phyloP scores from a whole-genome alignment of 495 filamentous ascomycete genomes.

The Cetradonia linearis region DNA sequence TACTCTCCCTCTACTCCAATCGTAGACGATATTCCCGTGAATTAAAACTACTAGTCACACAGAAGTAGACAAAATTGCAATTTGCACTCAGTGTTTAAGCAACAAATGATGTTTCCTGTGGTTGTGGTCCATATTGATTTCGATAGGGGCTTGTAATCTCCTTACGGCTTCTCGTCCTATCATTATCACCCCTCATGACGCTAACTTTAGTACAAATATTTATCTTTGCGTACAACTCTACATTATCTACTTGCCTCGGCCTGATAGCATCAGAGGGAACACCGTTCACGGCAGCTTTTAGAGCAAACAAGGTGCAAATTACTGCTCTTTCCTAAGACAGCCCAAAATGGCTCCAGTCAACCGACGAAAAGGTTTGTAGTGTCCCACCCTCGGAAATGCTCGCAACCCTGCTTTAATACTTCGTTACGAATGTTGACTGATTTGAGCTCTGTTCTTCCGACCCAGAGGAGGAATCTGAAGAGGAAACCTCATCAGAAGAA shows the following conservation, averaged over 20 bases:
- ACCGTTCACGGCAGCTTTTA: not conserved
- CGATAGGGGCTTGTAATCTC: not conserved
- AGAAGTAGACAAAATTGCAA: not conserved
- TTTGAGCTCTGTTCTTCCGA: not conserved
- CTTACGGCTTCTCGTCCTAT: not conserved
- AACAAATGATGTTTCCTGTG: not conserved
- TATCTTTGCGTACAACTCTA: not conserved
- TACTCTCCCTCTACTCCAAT: not conserved
- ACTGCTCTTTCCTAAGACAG: not conserved
- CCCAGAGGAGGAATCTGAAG: conserved; percentile 58
- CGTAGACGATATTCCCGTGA: not conserved
- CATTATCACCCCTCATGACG: not conserved
- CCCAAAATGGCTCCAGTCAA: conserved; percentile 8
- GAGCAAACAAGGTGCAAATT: not conserved
- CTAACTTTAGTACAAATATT: conserved; percentile 1
- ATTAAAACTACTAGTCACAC: not conserved
- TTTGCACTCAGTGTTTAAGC: not conserved
- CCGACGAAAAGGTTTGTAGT: conserved; percentile 6
- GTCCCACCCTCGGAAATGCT: not conserved
- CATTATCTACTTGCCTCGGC: not conserved
- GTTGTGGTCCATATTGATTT: not conserved
- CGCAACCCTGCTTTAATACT: not conserved
- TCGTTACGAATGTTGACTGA: not conserved
- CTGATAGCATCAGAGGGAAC: not conserved
- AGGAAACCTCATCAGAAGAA: conserved; percentile 48